Percentiles rank a stretch among this genome's conserved stretches.
Evolutionary conservation across 2,329 filamentous ascomycete genomes (phyloP).

Genomic region (Claviceps sp.): DNA sequence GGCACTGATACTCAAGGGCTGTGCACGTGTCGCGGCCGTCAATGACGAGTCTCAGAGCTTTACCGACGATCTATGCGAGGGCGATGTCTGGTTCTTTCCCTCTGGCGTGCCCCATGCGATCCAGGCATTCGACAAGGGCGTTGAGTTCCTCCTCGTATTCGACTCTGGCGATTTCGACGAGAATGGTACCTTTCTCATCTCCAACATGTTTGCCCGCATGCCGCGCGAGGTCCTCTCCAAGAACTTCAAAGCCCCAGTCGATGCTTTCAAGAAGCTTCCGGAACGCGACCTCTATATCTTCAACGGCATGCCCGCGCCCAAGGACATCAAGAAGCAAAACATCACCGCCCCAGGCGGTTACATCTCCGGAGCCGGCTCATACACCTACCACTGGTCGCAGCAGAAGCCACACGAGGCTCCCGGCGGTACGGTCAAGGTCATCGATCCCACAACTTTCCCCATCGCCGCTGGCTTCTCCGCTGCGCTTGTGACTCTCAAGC

Average conservation of each 20-base stretch:
- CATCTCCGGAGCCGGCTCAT: constrained; percentile 23
- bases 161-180: constrained; percentile 45
- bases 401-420: constrained; percentile 36
- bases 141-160: constrained; percentile 48
- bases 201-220: constrained; percentile 37
- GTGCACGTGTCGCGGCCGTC: constrained; percentile 36
- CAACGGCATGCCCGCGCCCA: constrained; percentile 33
- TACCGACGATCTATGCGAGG: constrained; percentile 28
- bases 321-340: constrained; percentile 32
- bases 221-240: constrained; percentile 41
- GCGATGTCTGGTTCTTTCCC: constrained; percentile 28
- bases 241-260: constrained; percentile 34
- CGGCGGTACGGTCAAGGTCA: constrained; percentile 45
- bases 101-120: constrained; percentile 36
- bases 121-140: constrained; percentile 39
- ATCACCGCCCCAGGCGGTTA: constrained; percentile 30
- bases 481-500: constrained; percentile 42
- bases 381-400: constrained; percentile 38
- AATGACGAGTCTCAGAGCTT: constrained; percentile 36
- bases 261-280: constrained; percentile 34
- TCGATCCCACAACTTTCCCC: constrained; percentile 44
- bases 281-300: constrained; percentile 37
- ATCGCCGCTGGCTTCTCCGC: constrained; percentile 40
- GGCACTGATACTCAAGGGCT: constrained; percentile 39
- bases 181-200: constrained; percentile 44